phyloP scores from a whole-genome alignment of 176 grass and related monocot genomes.

The Urochloa ruziziensis region DNA sequence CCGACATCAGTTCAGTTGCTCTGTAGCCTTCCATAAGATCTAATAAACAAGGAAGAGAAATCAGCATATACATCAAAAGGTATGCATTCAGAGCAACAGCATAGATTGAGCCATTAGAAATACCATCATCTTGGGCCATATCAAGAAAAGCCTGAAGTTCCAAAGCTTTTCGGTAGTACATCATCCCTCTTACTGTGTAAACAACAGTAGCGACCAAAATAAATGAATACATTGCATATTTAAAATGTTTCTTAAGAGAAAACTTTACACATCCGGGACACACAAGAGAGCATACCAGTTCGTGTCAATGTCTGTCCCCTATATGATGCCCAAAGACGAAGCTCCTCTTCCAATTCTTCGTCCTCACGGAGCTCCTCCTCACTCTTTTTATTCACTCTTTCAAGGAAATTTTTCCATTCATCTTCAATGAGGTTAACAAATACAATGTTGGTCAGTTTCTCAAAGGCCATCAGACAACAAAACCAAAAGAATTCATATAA shows the following conservation, averaged over 20 bases:
- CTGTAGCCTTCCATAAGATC: slow-evolving; percentile 97
- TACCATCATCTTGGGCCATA: slow-evolving; percentile 91
- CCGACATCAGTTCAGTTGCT: slow-evolving; percentile 68
- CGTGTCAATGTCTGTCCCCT: slow-evolving; percentile 92
- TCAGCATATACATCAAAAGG: slow-evolving; percentile 15
- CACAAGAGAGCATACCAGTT: slow-evolving; percentile 52
- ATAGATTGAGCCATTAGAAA: slow-evolving; percentile 20
- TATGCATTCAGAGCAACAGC: slow-evolving; percentile 4
- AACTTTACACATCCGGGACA: not conserved
- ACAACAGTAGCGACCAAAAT: slow-evolving; percentile 5
- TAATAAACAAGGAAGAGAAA: slow-evolving; percentile 26
- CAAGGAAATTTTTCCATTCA: slow-evolving; percentile 93
- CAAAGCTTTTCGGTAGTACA: slow-evolving; percentile 98
- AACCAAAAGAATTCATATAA: slow-evolving; percentile 8
- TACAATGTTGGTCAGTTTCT: not conserved
- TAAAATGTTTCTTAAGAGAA: slow-evolving; percentile 1
- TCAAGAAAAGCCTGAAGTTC: slow-evolving; percentile 97
- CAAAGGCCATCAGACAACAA: slow-evolving; percentile 3
- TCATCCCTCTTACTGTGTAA: slow-evolving; percentile 93
- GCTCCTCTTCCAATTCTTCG: slow-evolving; percentile 76
- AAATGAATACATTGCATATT: not conserved
- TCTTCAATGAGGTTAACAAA: slow-evolving; percentile 46
- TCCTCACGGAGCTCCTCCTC: slow-evolving; percentile 68
- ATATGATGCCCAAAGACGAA: slow-evolving; percentile 94
- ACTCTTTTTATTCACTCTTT: slow-evolving; percentile 47